A percentile compares a stretch with the other conserved stretches of the same genome.
Evolutionary conservation across 208 protist genomes (phyloP).

Genomic region (Trypanosoma rangeli): DNA sequence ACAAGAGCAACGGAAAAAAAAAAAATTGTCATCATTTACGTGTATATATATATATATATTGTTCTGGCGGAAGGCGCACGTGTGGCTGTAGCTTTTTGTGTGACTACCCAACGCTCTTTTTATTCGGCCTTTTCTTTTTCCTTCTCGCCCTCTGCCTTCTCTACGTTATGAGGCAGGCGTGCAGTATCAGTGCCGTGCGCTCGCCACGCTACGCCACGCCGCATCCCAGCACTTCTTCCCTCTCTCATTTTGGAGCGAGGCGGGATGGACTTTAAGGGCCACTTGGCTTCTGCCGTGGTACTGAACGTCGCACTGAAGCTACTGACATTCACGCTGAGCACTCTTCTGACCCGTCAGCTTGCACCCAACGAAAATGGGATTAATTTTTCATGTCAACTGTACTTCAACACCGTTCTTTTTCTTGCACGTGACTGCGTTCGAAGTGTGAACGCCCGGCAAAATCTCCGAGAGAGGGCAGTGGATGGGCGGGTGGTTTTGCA

Average conservation of each 20-base stretch:
- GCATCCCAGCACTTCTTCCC: no score
- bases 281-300: constrained; percentile 60
- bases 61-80: not conserved
- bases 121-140: not conserved
- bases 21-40: not conserved
- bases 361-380: constrained; percentile 71
- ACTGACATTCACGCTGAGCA: constrained; percentile 73
- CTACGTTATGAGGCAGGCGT: not conserved
- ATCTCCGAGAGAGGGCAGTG: constrained; percentile 15
- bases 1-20: not conserved
- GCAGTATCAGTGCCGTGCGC: no score
- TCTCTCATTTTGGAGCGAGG: not conserved
- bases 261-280: constrained; percentile 51
- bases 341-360: constrained; percentile 66
- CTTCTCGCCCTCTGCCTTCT: not conserved
- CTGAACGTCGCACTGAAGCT: constrained; percentile 69
- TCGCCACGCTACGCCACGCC: no score
- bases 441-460: constrained; percentile 54
- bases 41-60: constrained; percentile 13
- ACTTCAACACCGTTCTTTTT: constrained; percentile 82
- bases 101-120: not conserved
- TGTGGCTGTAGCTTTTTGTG: not conserved
- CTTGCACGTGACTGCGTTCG: constrained; percentile 72
- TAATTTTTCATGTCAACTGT: constrained; percentile 71
- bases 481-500: constrained; percentile 14